A percentile compares a stretch with the other conserved stretches of the same genome.
Evolutionary conservation across 108 stramenopile species (phyloP).

Genomic region (Fistulifera solaris): DNA sequence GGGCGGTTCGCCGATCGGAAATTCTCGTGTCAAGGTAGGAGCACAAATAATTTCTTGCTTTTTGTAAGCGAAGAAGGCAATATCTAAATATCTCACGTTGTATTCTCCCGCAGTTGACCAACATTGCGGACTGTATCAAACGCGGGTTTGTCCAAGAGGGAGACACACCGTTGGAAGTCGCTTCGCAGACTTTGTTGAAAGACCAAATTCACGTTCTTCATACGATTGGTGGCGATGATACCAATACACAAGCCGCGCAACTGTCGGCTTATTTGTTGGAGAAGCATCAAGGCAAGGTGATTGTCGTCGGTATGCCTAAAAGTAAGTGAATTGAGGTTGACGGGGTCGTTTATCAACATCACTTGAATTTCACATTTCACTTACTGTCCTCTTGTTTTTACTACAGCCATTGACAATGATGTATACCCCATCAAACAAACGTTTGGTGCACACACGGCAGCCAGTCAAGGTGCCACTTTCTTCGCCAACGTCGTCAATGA

Average conservation of each 20-base stretch:
- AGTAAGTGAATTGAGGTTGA: not conserved
- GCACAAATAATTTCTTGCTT: too few relatives aligned
- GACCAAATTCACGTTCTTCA: slow-evolving; percentile 79
- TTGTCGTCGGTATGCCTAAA: slow-evolving; percentile 89
- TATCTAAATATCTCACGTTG: too few relatives aligned
- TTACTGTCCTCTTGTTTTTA: not conserved
- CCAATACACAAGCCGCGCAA: slow-evolving; percentile 86
- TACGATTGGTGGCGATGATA: slow-evolving; percentile 91
- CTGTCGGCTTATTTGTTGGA: slow-evolving; percentile 78
- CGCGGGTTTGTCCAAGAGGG: slow-evolving; percentile 73
- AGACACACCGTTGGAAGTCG: slow-evolving; percentile 75
- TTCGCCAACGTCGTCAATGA: slow-evolving; percentile 81
- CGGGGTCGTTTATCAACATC: not conserved
- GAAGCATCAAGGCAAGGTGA: slow-evolving; percentile 69
- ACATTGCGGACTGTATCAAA: slow-evolving; percentile 73
- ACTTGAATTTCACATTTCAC: slow-evolving; percentile 2
- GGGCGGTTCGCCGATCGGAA: slow-evolving; percentile 85
- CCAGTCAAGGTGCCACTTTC: slow-evolving; percentile 74
- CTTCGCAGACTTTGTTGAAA: slow-evolving; percentile 68
- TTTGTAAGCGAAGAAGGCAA: too few relatives aligned
- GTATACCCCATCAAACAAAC: slow-evolving; percentile 84
- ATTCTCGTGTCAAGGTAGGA: slow-evolving; percentile 87
- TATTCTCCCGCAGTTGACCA: slow-evolving; percentile 58
- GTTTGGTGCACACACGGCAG: slow-evolving; percentile 87
- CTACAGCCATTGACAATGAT: slow-evolving; percentile 68